Base-by-base conservation (phyloP, 1,284 basidiomycete genomes). In the Ceratobasidium sp. region DNA sequence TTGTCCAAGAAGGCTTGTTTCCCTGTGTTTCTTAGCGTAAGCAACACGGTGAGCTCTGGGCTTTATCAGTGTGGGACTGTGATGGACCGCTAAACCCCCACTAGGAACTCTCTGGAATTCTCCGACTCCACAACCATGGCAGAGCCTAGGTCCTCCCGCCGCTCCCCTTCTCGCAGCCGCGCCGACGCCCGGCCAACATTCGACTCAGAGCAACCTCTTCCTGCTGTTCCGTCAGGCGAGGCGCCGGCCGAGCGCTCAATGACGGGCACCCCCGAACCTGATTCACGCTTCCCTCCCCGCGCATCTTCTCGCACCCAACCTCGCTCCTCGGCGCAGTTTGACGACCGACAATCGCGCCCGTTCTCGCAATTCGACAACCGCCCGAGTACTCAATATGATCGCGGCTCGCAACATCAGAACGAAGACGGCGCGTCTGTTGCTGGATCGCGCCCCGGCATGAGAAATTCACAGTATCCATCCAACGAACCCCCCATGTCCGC, bases 381-480 rank as follows among this genome's bases (percentile, higher is more conserved):
- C 13, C 63, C 49, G 32, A 67, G 63, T 35, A 50, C 50, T 1
- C 66, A 69, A 35, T 30, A 57, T 23, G 66, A 69, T 26, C 66
- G 66, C 23, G 26, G 26, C 23, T 57, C 66, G 41, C 52, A 55
- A 28, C 43, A 9, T 30, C 66, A 57, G 26, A 55, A 69, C 52
- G 52, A 43, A 38, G 66, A 69, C 18, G 66, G 66, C 66, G 66
- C 66, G 21, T 69, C 66, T 9, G n/a, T 69, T 16, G 52, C 66
- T 3, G 66, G 66, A 4, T 67, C 64, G 21, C 64, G 64, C 16
- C 55, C 64, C n/a, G 64, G 64, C 21, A n/a, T 21, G 8, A 38
- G 54, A 43, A 30, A 55, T 28, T 47, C 66, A 18, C 66, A 57
- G 28, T 44, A 57, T 35, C 66, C 47, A 3, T 44, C 66, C 52